A percentile compares a stretch with the other conserved stretches of the same genome.
Conservation (phyloP, 2,329 filamentous ascomycete species). For the Microsporum audouinii region DNA sequence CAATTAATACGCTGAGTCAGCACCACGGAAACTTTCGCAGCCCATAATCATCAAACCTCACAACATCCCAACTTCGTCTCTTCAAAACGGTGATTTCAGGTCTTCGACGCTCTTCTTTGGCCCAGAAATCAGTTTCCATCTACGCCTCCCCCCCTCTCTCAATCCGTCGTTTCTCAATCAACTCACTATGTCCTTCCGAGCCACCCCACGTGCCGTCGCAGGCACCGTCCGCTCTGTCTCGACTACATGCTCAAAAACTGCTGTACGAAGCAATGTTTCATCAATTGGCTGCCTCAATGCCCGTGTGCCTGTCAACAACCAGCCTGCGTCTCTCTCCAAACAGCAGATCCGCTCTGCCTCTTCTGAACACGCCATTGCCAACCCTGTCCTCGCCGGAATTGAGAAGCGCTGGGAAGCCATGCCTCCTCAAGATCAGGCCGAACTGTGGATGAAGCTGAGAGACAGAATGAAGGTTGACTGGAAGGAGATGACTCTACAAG, state of each 20-base stretch:
- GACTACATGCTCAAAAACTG: not conserved
- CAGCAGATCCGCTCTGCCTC: slow-evolving; percentile 41
- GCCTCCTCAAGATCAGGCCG: slow-evolving; percentile 97
- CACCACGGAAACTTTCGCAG: slow-evolving; percentile 6
- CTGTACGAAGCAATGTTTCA: slow-evolving; percentile 1
- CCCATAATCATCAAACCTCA: slow-evolving; percentile 5
- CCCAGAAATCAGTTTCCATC: slow-evolving; percentile 9
- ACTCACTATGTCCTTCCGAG: slow-evolving; percentile 37
- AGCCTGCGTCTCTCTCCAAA: slow-evolving; percentile 29
- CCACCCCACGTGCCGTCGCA: slow-evolving; percentile 36
- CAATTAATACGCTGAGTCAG: slow-evolving; percentile 5
- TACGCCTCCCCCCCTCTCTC: slow-evolving; percentile 20
- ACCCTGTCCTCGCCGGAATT: slow-evolving; percentile 93
- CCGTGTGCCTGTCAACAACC: slow-evolving; percentile 23
- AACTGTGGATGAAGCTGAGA: slow-evolving; percentile 95
- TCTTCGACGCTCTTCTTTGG: not conserved
- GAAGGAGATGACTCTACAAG: slow-evolving; percentile 85
- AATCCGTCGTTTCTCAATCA: not conserved
- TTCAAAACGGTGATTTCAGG: slow-evolving; percentile 1
- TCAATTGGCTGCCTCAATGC: slow-evolving; percentile 25
- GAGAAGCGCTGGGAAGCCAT: slow-evolving; percentile 99
- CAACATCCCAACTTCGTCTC: slow-evolving; percentile 4
- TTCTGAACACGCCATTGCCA: slow-evolving; percentile 86
- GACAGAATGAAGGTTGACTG: slow-evolving; percentile 99
- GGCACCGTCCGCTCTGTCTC: slow-evolving; percentile 24